A percentile compares a stretch with the other conserved stretches of the same genome.
phyloP scores from a whole-genome alignment of 75 land plant species.

The Sequoia sempervirens region DNA sequence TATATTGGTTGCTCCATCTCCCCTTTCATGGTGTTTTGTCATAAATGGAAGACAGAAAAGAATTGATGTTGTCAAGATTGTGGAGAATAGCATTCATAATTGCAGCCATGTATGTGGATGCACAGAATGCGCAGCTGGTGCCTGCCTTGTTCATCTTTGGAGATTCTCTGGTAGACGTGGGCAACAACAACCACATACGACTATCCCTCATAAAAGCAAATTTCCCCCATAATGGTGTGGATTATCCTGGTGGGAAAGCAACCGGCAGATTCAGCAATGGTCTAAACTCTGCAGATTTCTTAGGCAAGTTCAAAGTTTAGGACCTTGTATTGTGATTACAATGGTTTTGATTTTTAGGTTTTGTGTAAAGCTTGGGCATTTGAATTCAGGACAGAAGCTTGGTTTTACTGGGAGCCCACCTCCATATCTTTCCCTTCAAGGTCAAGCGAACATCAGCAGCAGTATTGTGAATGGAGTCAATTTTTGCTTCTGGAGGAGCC shows the following conservation, averaged over 20 bases:
- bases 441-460: slow-evolving; percentile 6
- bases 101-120: neutral
- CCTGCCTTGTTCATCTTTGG: slow-evolving; percentile 55
- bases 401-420: slow-evolving; percentile 47
- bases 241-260: slow-evolving; percentile 30
- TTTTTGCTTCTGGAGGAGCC: slow-evolving; percentile 74
- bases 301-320: slow-evolving; percentile 18
- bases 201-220: slow-evolving; percentile 30
- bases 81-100: neutral
- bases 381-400: slow-evolving; percentile 42
- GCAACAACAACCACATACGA: slow-evolving; percentile 52
- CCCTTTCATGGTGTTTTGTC: neutral
- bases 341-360: neutral
- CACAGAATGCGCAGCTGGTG: slow-evolving; percentile 12
- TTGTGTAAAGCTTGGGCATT: neutral
- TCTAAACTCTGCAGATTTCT: slow-evolving; percentile 52
- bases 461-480: slow-evolving; percentile 37
- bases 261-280: slow-evolving; percentile 70
- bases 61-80: neutral
- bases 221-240: slow-evolving; percentile 53
- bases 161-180: slow-evolving; percentile 59
- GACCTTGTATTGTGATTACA: neutral
- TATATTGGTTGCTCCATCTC: neutral
- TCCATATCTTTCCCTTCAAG: slow-evolving; percentile 44
- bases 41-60: neutral